Base-by-base conservation (phyloP, 768 basidiomycete species). In the Polyporus arcularius region DNA sequence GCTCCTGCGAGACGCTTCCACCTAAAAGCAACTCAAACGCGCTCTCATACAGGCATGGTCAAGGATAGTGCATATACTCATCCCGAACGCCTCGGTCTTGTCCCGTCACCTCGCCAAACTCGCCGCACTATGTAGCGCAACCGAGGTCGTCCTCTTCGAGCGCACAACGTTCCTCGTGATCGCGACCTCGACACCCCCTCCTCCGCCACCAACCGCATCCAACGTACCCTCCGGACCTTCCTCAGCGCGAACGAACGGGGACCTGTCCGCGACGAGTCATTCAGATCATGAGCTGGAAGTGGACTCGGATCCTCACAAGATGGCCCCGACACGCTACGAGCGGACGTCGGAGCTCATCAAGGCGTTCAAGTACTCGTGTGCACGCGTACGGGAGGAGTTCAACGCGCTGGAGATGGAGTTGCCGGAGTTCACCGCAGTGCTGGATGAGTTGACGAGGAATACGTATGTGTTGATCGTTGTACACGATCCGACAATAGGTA, bases 131-230 rank as follows among this genome's bases (percentile, higher is more conserved):
- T 95, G 94, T 71, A 89, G 84, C 63, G 95, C 96, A 6, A 91
- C 90, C 0, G 97, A 99, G 74, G 93, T 94, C 58, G 88, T 98
- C 68, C 85, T 98, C 42, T 98, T 99, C 68, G 97, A 99, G 72
- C 89, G 93, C 53, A 96, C 95, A 9, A 98, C 97, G 35, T 98
- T 98, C 78, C 89, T 99, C 55, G 96, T 99, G 66, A 95, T 99
- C 64, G 94, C 96, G 4, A 91, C 91, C 2, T 90, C 90, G 21
- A 83, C 74, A 66, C 79, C 67, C 67, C 82, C 70, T 71, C 80
- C 79, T 1, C 40, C 65, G 2, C 64, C 64, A 53, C 18, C 67
- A 15, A 51, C 45, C 57, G 38, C 61, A 1, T 53, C 66, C 31
- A 45, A 65, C 21, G 60, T 70, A 38, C 16, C 64, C 39, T 54